A percentile compares a stretch with the other conserved stretches of the same genome.
phyloP scores from a whole-genome alignment of 495 filamentous ascomycete species.

The Annulohypoxylon maeteangense region DNA sequence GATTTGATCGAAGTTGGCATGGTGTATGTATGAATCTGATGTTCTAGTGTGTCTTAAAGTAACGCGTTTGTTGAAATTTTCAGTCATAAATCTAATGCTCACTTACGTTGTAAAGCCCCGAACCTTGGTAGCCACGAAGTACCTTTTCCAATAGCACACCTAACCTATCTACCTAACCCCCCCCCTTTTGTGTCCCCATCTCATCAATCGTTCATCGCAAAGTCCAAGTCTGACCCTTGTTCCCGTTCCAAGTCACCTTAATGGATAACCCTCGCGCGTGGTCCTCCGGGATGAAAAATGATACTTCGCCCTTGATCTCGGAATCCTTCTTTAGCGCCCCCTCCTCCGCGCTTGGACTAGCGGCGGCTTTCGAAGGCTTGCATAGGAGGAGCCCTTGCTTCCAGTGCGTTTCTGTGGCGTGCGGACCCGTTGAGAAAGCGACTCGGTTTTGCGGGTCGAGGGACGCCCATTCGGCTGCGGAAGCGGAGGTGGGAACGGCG shows the following conservation, averaged over 20 bases:
- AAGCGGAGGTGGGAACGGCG: slow-evolving; percentile 11
- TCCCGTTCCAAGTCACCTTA: slow-evolving; percentile 55
- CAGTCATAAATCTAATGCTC: background rate
- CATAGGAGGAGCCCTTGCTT: slow-evolving; percentile 75
- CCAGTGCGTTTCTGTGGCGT: slow-evolving; percentile 84
- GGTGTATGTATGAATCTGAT: background rate
- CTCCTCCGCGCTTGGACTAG: slow-evolving; percentile 41
- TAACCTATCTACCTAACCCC: background rate
- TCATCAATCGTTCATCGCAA: slow-evolving; percentile 40
- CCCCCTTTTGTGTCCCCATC: background rate
- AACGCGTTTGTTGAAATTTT: background rate
- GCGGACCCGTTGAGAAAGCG: slow-evolving; percentile 82
- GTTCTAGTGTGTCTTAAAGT: background rate
- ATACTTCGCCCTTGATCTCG: slow-evolving; percentile 57
- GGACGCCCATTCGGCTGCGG: slow-evolving; percentile 31
- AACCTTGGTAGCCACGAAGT: background rate
- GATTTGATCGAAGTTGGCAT: background rate
- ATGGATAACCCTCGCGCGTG: slow-evolving; percentile 61
- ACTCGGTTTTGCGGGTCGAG: slow-evolving; percentile 57
- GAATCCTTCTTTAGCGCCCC: slow-evolving; percentile 46
- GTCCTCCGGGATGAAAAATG: slow-evolving; percentile 58
- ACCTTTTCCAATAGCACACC: background rate
- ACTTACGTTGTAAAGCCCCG: slow-evolving; percentile 5
- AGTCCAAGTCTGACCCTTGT: slow-evolving; percentile 57
- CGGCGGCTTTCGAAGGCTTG: slow-evolving; percentile 45